Base-by-base conservation (phyloP, 768 basidiomycete genomes). In the Tulasnella calospora region DNA sequence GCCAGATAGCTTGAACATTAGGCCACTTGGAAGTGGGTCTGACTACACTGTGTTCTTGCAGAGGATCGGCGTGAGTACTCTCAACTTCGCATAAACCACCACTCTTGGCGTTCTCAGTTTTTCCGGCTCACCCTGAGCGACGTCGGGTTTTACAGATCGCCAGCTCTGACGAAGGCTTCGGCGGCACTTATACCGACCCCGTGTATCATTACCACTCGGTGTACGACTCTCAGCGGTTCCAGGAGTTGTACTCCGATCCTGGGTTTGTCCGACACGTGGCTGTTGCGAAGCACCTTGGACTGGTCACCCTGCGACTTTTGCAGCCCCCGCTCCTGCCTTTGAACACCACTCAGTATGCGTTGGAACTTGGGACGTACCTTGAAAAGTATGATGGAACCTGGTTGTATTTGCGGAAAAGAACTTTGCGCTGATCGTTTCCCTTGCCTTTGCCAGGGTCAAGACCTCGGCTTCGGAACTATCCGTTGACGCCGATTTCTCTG, bases 1-100 rank as follows among this genome's bases (percentile, higher is more conserved):
- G 17, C 78, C 81, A 17, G 79, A 73, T 23, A 76, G 80, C 71
- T 80, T 83, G 46, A 88, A 87, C 27, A 84, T 95, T 46, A 51
- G 57, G 0, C 88, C 93, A 21, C 85, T 95, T n/a, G 94, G 94
- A 55, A 93, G 91, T 74, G 94, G 94, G 35, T 94, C 93, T 78
- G 97, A 98, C 84, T 98, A 88, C 81, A 98, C 96, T 0, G 92
- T 94, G 13, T 98, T 98, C 86, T 85, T 99, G 81, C 94, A 98
- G 83, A 87, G 91, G 57, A 86, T 90, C 74, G 92, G 92, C 1
- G 88, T 92, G 75, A 84, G 89, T 70, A 9, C 35, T 8, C 61
- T 9, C 72, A 19, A 21, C 33, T 27, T 72, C 51, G 78, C 21
- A 36, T n/a, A 15, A 44, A 2, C 8, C 44, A 44, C 44, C 3